phyloP scores from a whole-genome alignment of 2,329 filamentous ascomycete species.

The Thielaviopsis euricoi region DNA sequence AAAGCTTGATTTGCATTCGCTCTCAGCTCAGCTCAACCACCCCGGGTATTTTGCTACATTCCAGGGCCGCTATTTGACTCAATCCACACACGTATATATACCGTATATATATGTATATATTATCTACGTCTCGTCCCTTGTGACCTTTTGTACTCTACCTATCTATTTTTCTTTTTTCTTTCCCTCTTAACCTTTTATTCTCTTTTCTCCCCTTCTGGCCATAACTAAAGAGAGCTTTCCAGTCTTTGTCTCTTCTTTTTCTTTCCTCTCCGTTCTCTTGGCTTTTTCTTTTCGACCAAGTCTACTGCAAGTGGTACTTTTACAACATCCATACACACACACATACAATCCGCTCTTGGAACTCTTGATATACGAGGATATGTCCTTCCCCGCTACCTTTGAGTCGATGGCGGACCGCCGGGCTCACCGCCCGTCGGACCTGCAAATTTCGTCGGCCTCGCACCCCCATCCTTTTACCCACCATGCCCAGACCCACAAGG shows the following conservation, averaged over 20 bases:
- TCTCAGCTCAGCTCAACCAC: no score
- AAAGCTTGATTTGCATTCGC: no score
- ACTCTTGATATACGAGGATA: background rate
- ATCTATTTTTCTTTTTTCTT: background rate
- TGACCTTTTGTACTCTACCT: background rate
- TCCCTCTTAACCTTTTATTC: background rate
- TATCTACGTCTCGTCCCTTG: no score
- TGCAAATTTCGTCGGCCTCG: constrained; percentile 8
- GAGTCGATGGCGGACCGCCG: background rate
- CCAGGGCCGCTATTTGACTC: no score
- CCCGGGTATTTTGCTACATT: no score
- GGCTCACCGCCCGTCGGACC: constrained; percentile 4
- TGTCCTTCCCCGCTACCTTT: background rate
- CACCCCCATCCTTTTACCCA: constrained; percentile 8
- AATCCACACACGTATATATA: no score
- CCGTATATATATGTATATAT: no score
- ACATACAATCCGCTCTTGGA: background rate
- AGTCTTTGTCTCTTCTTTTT: background rate
- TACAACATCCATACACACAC: background rate
- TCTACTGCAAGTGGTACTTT: background rate
- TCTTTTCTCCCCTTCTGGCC: background rate
- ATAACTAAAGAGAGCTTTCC: background rate
- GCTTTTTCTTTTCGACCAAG: background rate
- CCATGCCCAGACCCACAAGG: constrained; percentile 2
- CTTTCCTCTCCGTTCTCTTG: background rate